These are phyloP conservation scores for Acacia melanoxylon DNA, from an alignment of 306 rosid species.

Conservation along the genomic window DNA sequence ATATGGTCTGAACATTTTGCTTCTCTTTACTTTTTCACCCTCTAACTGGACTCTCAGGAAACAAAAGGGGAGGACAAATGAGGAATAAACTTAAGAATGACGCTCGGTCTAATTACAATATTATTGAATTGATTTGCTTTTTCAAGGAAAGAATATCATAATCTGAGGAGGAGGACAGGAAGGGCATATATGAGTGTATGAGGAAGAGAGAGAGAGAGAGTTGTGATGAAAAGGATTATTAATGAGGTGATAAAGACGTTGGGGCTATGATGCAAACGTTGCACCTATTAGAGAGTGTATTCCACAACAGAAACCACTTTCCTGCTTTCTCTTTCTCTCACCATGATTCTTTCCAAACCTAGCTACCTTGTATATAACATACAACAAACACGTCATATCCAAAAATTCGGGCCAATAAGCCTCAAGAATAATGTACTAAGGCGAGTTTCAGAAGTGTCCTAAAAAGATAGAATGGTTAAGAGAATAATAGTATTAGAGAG, in stretches of 20 bases:
- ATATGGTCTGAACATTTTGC: background rate
- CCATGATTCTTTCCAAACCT: constrained; percentile 4
- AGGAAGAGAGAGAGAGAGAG: constrained; percentile 24
- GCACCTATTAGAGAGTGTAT: constrained; percentile 22
- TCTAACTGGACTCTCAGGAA: constrained; percentile 13
- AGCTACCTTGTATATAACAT: background rate
- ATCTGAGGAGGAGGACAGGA: constrained; percentile 16
- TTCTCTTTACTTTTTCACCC: background rate
- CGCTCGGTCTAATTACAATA: background rate
- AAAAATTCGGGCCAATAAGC: too few relatives aligned
- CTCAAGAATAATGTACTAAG: too few relatives aligned
- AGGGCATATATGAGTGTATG: background rate
- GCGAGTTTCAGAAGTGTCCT: too few relatives aligned
- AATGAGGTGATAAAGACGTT: constrained; percentile 57
- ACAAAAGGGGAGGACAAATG: constrained; percentile 41
- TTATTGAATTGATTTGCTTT: background rate
- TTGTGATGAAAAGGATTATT: constrained; percentile 46
- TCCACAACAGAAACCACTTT: constrained; percentile 27
- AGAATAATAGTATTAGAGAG: too few relatives aligned
- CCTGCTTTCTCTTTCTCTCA: constrained; percentile 6
- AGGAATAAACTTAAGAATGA: constrained; percentile 28
- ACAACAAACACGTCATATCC: background rate
- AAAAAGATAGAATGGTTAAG: too few relatives aligned
- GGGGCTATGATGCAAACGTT: constrained; percentile 37
- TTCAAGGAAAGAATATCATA: background rate